These are phyloP conservation scores for Arthrobotrys megalospora DNA, from an alignment of 2,329 filamentous ascomycete genomes.

Conservation along the genomic window DNA sequence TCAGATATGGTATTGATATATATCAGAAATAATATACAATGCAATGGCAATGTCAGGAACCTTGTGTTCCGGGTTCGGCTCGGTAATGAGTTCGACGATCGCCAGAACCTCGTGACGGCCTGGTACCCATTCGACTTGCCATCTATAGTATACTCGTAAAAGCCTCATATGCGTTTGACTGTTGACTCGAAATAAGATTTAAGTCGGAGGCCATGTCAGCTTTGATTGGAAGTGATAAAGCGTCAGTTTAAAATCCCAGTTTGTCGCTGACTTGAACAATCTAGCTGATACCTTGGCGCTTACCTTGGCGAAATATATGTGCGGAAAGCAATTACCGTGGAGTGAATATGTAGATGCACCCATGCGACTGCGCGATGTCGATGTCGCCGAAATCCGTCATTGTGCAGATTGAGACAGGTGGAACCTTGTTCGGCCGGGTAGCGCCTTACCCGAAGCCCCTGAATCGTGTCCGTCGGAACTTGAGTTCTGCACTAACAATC, in stretches of 20 bases:
- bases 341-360: slow-evolving; percentile 7
- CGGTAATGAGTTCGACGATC: slow-evolving; percentile 16
- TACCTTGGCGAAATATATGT: slow-evolving; percentile 1
- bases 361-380: slow-evolving; percentile 9
- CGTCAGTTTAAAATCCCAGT: slow-evolving; percentile 22
- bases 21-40: slow-evolving; percentile 3
- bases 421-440: neutral
- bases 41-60: neutral
- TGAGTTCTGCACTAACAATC: neutral
- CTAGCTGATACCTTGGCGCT: slow-evolving; percentile 12
- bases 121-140: neutral
- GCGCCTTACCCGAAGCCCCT: slow-evolving; percentile 13
- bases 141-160: slow-evolving; percentile 1
- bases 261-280: slow-evolving; percentile 14
- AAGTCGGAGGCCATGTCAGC: neutral
- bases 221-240: slow-evolving; percentile 24
- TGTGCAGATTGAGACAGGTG: slow-evolving; percentile 12
- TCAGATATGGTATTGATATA: slow-evolving; percentile 10
- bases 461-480: slow-evolving; percentile 11
- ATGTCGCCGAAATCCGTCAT: neutral
- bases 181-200: slow-evolving; percentile 1
- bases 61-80: slow-evolving; percentile 8
- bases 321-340: slow-evolving; percentile 3
- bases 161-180: slow-evolving; percentile 7
- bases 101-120: slow-evolving; percentile 10